Percentiles rank a stretch among this genome's conserved stretches.
These are phyloP conservation scores for Naganishia kalamii DNA, from an alignment of 768 basidiomycete species.

Conservation along the genomic window DNA sequence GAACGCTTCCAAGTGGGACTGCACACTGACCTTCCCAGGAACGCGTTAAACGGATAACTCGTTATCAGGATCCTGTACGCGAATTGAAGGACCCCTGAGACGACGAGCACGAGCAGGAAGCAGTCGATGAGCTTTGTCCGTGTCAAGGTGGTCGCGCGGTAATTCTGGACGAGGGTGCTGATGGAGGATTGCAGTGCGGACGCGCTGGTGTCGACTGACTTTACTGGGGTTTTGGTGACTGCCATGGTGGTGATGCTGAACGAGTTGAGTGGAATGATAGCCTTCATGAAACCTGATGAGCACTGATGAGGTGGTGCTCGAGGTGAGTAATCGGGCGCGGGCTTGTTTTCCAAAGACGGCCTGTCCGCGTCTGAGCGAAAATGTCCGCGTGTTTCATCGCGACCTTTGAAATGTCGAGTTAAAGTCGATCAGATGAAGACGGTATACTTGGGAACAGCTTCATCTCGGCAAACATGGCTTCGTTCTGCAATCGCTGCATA, in stretches of 20 bases:
- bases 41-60: slow-evolving; percentile 94
- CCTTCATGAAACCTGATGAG: too few species aligned
- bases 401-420: neutral
- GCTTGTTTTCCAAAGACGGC: neutral
- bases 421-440: neutral
- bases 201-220: neutral
- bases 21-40: slow-evolving; percentile 76
- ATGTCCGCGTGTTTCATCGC: slow-evolving; percentile 12
- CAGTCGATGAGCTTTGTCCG: slow-evolving; percentile 89
- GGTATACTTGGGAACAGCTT: too few species aligned
- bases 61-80: slow-evolving; percentile 84
- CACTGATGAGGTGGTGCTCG: neutral
- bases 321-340: neutral
- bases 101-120: slow-evolving; percentile 84
- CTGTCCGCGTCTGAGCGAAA: neutral
- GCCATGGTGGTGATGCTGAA: neutral
- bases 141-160: slow-evolving; percentile 67
- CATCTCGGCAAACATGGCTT: slow-evolving; percentile 5
- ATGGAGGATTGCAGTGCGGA: slow-evolving; percentile 14
- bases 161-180: slow-evolving; percentile 47
- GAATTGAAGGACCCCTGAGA: slow-evolving; percentile 85
- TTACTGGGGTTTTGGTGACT: neutral
- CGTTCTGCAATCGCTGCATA: slow-evolving; percentile 18
- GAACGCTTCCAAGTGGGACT: neutral
- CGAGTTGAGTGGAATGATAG: too few species aligned